Conservation (phyloP, 139 green algal genomes). For the Axilococcus clingmanii region DNA sequence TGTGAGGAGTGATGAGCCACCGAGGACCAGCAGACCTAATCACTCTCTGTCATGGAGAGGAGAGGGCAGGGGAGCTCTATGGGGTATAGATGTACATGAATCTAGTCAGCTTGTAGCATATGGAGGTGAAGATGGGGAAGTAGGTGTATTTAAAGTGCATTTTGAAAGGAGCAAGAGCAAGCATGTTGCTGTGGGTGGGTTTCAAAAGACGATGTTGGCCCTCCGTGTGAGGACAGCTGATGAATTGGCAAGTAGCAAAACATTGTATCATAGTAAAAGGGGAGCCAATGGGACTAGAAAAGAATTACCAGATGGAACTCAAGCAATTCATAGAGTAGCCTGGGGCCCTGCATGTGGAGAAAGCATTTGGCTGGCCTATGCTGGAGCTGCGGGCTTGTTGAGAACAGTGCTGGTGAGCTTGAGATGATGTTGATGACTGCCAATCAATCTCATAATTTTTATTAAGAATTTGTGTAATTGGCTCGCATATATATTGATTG, state of each 20-base stretch:
- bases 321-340: conserved; percentile 19
- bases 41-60: conserved; percentile 5
- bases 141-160: too few relatives aligned
- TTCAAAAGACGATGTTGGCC: too few relatives aligned
- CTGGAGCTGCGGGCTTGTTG: conserved; percentile 16
- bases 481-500: too few relatives aligned
- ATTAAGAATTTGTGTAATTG: too few relatives aligned
- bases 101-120: conserved; percentile 14
- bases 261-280: conserved; percentile 6
- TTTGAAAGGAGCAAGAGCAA: too few relatives aligned
- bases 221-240: neutral
- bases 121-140: conserved; percentile 22
- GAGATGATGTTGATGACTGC: too few relatives aligned
- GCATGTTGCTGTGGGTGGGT: neutral
- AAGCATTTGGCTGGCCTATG: conserved; percentile 11
- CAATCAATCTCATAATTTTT: too few relatives aligned
- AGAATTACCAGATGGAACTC: neutral
- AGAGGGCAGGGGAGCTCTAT: conserved; percentile 1
- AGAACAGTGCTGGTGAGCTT: too few relatives aligned
- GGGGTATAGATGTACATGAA: neutral
- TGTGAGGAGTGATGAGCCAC: neutral
- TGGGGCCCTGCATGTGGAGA: neutral
- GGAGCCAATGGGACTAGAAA: neutral
- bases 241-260: conserved; percentile 7
- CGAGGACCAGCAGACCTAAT: neutral